These are phyloP conservation scores for Penicillium goetzii DNA, from an alignment of 495 filamentous ascomycete genomes.

Conservation along the genomic window DNA sequence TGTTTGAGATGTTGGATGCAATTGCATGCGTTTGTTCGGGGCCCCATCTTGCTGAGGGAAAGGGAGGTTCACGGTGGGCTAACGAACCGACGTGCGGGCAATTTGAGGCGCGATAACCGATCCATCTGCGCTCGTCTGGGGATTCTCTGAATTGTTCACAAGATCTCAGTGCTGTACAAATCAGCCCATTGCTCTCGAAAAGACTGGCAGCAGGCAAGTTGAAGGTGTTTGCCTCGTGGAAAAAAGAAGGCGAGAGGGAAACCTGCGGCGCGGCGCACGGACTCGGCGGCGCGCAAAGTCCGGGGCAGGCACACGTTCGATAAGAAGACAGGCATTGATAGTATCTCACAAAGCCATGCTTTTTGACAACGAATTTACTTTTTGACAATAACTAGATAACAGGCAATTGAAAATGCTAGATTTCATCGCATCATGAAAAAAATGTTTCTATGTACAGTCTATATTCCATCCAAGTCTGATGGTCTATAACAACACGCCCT, in stretches of 20 bases:
- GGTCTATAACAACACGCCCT: conserved; percentile 3
- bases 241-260: conserved; percentile 2
- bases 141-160: neutral
- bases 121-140: conserved; percentile 4
- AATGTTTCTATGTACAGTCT: conserved; percentile 27
- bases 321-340: neutral
- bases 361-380: neutral
- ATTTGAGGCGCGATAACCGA: neutral
- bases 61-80: conserved; percentile 7
- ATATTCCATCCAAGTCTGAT: conserved; percentile 18
- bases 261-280: conserved; percentile 9
- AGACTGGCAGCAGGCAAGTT: neutral
- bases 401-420: neutral
- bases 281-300: conserved; percentile 5
- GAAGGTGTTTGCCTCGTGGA: neutral
- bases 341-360: neutral
- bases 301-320: neutral
- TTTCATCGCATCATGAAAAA: conserved; percentile 15
- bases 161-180: too few species aligned
- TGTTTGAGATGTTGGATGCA: conserved; percentile 15
- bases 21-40: conserved; percentile 12
- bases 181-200: neutral
- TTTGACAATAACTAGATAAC: neutral
- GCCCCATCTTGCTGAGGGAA: conserved; percentile 15
- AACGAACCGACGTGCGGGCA: conserved; percentile 1